A percentile compares a stretch with the other conserved stretches of the same genome.
phyloP scores from a whole-genome alignment of 176 grass and related monocot genomes.

The Alloteropsis semialata region DNA sequence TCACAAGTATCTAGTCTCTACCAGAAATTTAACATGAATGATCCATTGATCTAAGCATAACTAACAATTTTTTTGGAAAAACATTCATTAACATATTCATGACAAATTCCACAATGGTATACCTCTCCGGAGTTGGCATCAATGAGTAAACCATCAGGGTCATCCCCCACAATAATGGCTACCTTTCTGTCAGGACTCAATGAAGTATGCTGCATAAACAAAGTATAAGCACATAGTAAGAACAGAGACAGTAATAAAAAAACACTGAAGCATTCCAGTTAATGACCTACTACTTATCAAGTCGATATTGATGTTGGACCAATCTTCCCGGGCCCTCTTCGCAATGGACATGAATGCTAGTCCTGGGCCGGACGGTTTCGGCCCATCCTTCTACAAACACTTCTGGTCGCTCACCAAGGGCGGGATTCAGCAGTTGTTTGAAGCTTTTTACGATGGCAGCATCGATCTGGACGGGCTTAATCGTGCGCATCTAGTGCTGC shows the following conservation, averaged over 20 bases:
- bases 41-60: not conserved
- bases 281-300: not conserved
- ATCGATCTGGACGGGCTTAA: no score
- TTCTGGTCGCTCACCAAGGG: no score
- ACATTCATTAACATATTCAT: not conserved
- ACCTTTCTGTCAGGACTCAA: conserved; percentile 88
- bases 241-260: not conserved
- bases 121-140: conserved; percentile 97
- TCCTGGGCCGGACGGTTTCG: no score
- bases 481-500: no score
- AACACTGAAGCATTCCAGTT: not conserved
- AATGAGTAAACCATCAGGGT: conserved; percentile 69
- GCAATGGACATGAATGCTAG: no score
- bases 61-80: no score
- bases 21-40: no score
- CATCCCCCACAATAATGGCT: conserved; percentile 78
- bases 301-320: not conserved
- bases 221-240: conserved; percentile 19
- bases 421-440: no score
- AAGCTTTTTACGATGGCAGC: no score
- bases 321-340: no score
- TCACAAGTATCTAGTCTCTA: not conserved
- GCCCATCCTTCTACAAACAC: no score
- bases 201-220: conserved; percentile 80
- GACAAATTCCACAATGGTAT: conserved; percentile 21